Evolutionary conservation across 352 stramenopile genomes (phyloP).

Genomic region (Phytophthora boehmeriae): DNA sequence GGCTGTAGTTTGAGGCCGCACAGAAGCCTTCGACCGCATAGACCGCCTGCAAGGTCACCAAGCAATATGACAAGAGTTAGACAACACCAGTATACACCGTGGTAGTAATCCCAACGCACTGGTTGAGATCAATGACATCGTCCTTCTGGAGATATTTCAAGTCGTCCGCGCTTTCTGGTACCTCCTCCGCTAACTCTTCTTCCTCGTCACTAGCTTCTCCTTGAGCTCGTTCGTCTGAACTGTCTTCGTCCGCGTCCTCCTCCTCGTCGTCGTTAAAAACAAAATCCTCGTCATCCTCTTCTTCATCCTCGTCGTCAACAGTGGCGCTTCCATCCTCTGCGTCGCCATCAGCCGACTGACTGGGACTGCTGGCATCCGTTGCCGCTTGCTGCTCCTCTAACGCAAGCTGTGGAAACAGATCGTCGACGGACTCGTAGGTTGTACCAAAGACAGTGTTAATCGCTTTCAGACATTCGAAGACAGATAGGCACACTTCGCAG

Average conservation of each 20-base stretch:
- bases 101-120: conserved; percentile 43
- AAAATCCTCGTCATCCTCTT: conserved; percentile 64
- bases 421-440: conserved; percentile 62
- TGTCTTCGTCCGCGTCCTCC: conserved; percentile 24
- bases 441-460: conserved; percentile 84
- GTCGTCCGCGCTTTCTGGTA: conserved; percentile 47
- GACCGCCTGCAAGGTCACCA: conserved; percentile 31
- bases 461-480: conserved; percentile 81
- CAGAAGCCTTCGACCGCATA: conserved; percentile 30
- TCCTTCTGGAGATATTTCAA: conserved; percentile 54
- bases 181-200: conserved; percentile 34
- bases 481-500: conserved; percentile 73
- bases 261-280: conserved; percentile 38
- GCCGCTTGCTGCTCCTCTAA: conserved; percentile 36
- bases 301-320: conserved; percentile 43
- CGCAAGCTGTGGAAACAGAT: conserved; percentile 57
- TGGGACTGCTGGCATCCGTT: conserved; percentile 17
- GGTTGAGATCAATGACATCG: conserved; percentile 56
- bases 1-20: conserved; percentile 9
- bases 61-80: no score
- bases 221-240: conserved; percentile 12
- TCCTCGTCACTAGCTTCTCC: conserved; percentile 9
- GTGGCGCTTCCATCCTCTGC: conserved; percentile 12
- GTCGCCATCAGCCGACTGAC: conserved; percentile 31
- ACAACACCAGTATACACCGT: no score